These are phyloP conservation scores for Salix koriyanagi DNA, from an alignment of 345 rosid genomes.

Conservation along the genomic window DNA sequence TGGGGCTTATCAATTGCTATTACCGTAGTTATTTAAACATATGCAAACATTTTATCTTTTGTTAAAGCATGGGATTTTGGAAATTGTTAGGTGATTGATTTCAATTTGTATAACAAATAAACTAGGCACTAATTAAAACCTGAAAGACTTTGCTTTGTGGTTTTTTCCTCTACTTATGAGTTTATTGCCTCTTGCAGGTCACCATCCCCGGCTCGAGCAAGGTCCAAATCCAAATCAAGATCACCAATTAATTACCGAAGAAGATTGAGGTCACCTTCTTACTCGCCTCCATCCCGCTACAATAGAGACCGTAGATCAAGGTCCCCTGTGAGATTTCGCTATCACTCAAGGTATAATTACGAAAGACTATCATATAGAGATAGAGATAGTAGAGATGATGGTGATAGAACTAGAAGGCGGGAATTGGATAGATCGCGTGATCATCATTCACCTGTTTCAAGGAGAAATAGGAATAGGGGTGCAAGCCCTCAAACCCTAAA, in stretches of 20 bases:
- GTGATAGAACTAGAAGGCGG: conserved; percentile 46
- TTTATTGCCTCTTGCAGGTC: conserved; percentile 41
- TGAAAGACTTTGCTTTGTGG: neutral
- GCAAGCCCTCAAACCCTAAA: conserved; percentile 57
- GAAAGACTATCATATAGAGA: conserved; percentile 56
- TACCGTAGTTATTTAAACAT: neutral
- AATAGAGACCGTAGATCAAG: conserved; percentile 64
- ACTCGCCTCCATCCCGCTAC: conserved; percentile 56
- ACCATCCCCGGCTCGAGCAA: conserved; percentile 62
- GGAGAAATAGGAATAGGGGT: conserved; percentile 76
- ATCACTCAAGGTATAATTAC: conserved; percentile 52
- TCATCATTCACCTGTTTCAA: conserved; percentile 48
- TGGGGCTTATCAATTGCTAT: neutral
- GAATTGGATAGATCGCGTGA: conserved; percentile 51
- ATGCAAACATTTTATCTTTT: neutral
- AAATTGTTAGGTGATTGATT: neutral
- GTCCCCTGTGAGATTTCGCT: conserved; percentile 59
- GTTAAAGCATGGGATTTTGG: neutral
- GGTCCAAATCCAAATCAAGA: conserved; percentile 67
- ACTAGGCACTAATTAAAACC: neutral
- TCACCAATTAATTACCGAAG: conserved; percentile 66
- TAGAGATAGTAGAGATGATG: conserved; percentile 54
- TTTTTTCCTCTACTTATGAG: neutral
- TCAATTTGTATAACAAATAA: neutral
- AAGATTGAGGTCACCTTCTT: conserved; percentile 64